Percentiles rank a stretch among this genome's conserved stretches.
Evolutionary conservation across 1,284 basidiomycete genomes (phyloP).

Genomic region (Naganishia sp.): DNA sequence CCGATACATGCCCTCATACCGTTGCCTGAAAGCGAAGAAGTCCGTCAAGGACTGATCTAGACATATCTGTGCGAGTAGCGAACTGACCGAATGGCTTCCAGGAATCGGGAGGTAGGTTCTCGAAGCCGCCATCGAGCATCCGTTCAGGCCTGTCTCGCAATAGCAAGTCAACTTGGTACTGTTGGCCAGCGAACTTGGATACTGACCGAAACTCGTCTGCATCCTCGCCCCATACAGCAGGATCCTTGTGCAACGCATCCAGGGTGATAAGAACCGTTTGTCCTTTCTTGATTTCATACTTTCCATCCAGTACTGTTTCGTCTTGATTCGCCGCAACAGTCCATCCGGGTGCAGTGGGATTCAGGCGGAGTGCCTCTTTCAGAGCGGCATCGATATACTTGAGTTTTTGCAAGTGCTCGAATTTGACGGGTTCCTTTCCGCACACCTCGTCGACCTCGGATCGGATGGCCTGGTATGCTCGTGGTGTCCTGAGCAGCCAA

Average conservation of each 20-base stretch:
- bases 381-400: slow-evolving; percentile 59
- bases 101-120: slow-evolving; percentile 49
- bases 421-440: slow-evolving; percentile 56
- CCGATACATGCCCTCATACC: slow-evolving; percentile 48
- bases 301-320: slow-evolving; percentile 49
- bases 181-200: neutral
- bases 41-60: slow-evolving; percentile 16
- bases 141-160: slow-evolving; percentile 47
- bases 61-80: neutral
- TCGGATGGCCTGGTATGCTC: slow-evolving; percentile 59
- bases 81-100: slow-evolving; percentile 58
- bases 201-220: slow-evolving; percentile 48
- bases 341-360: slow-evolving; percentile 56
- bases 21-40: slow-evolving; percentile 35
- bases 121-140: slow-evolving; percentile 58
- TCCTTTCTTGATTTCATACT: slow-evolving; percentile 55
- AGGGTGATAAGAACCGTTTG: slow-evolving; percentile 48
- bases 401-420: slow-evolving; percentile 59
- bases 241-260: slow-evolving; percentile 56
- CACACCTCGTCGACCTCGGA: slow-evolving; percentile 61
- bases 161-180: slow-evolving; percentile 41
- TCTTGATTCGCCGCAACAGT: slow-evolving; percentile 53
- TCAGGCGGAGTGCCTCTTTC: slow-evolving; percentile 58
- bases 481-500: slow-evolving; percentile 59
- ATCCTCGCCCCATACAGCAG: slow-evolving; percentile 59